These are phyloP conservation scores for Dalechampia spathulata DNA, from an alignment of 441 rosid species.

Conservation along the genomic window DNA sequence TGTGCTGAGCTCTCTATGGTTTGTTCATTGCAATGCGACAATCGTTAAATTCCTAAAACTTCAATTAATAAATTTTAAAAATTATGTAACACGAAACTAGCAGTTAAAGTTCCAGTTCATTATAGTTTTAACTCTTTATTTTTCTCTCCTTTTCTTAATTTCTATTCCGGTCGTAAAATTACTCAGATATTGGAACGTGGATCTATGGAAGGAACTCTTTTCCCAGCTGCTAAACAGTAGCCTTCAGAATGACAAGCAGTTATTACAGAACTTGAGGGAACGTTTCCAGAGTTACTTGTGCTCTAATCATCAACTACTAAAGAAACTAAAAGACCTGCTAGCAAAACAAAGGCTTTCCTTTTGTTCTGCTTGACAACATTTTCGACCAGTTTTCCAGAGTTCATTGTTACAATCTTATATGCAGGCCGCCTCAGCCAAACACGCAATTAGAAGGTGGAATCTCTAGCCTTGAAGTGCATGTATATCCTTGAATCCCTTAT, in stretches of 20 bases:
- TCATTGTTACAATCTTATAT: not conserved
- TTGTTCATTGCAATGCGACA: too few species aligned
- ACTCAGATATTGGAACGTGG: slow-evolving; percentile 76
- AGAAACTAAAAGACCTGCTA: slow-evolving; percentile 59
- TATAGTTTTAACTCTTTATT: not conserved
- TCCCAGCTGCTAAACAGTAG: slow-evolving; percentile 52
- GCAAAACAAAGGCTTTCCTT: slow-evolving; percentile 60
- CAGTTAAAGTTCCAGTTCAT: not conserved
- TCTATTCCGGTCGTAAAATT: not conserved
- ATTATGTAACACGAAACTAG: not conserved
- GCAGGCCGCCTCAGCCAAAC: too few species aligned
- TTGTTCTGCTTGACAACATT: slow-evolving; percentile 37
- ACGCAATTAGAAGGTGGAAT: not conserved
- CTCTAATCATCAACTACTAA: slow-evolving; percentile 44
- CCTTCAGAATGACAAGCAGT: slow-evolving; percentile 31
- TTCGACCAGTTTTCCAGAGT: not conserved
- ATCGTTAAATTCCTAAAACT: too few species aligned
- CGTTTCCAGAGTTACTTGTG: slow-evolving; percentile 49
- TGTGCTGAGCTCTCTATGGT: not conserved
- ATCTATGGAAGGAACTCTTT: slow-evolving; percentile 71
- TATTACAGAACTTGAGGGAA: slow-evolving; percentile 51
- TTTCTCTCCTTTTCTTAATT: not conserved
- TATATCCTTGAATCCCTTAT: not conserved
- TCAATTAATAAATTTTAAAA: not conserved
- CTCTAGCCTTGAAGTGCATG: not conserved